Evolutionary conservation across 148 eudicot genomes (phyloP), one percentile per base, ranked within the genome.

Genomic region (Mesembryanthemum crystallinum): DNA sequence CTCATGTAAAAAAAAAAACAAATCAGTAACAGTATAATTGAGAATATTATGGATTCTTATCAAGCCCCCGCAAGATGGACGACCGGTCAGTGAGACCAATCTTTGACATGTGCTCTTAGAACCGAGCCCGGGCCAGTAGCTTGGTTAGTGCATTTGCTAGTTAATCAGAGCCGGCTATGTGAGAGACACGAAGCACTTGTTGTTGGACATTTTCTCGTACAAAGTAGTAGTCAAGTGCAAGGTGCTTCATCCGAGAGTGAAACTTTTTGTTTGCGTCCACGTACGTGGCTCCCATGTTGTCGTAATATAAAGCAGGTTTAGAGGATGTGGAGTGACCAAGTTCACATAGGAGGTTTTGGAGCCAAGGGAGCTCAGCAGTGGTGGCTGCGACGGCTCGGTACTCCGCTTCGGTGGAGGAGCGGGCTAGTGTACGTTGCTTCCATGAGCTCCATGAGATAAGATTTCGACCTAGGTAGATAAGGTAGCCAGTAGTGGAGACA

Each of bases 41-140:
- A 6, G 6, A 2, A 35, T 2, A 3, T 35, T 35, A 35, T 2
- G 39, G 39, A 64, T 64, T 21, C 42, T 33, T 64, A 64, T 29
- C 67, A 64, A 1, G 37, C 67, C 67, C 67, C 20, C 67, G 67
- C 67, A 64, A 64, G 42, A 64, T 32, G 67, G 67, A 30, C 67
- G 67, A 33, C 10, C 42, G 20, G 20, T 5, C 21, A 29, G 39
- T 12, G 20, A 64, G 67, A 4, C 67, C 67, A 32, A 32, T 64
- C 42, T 29, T 64, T 39, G n/a, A 10, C 5, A 18, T 3, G 1
- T 29, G 67, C 10, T 3, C 7, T 10, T 64, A 1, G 21, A 64
- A 12, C n/a, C 42, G 67, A 8, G n/a, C 39, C 1, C 42, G 37
- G 10, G 67, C 7, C 20, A 64, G n/a, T 5, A n/a, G 67, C n/a